Evolutionary conservation across 179 eudicot species (phyloP).

Genomic region (Corrigiola litoralis): DNA sequence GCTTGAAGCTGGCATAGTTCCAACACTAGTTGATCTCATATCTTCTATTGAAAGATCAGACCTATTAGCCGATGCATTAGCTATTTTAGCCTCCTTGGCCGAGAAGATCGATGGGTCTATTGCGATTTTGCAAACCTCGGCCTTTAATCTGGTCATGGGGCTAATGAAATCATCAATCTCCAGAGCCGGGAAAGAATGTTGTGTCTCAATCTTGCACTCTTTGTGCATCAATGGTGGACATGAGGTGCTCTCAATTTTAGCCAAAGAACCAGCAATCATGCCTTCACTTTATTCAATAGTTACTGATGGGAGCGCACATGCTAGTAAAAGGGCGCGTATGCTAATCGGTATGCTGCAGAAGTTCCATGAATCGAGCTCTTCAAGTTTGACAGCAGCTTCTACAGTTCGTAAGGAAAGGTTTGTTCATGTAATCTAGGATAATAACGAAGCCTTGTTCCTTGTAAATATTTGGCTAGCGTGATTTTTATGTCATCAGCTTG

Average conservation of each 20-base stretch:
- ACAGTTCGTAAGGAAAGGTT: constrained; percentile 34
- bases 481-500: constrained; percentile 13
- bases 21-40: constrained; percentile 36
- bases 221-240: constrained; percentile 45
- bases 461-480: constrained; percentile 11
- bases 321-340: constrained; percentile 54
- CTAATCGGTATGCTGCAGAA: constrained; percentile 53
- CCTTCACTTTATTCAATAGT: constrained; percentile 41
- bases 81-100: constrained; percentile 53
- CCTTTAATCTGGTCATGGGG: constrained; percentile 25
- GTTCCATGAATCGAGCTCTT: constrained; percentile 54
- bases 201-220: constrained; percentile 53
- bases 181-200: constrained; percentile 51
- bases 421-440: constrained; percentile 27
- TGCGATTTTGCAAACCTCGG: constrained; percentile 34
- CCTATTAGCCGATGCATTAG: constrained; percentile 48
- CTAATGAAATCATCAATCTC: constrained; percentile 37
- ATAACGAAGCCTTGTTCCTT: background rate
- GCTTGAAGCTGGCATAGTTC: constrained; percentile 47
- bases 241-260: constrained; percentile 38
- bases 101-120: constrained; percentile 53
- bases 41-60: constrained; percentile 42
- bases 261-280: constrained; percentile 47
- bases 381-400: constrained; percentile 23
- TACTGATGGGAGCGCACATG: constrained; percentile 54